Percentiles rank a stretch among this genome's conserved stretches.
Conservation (phyloP, 163 green algal species). For the Chlorella variabilis region DNA sequence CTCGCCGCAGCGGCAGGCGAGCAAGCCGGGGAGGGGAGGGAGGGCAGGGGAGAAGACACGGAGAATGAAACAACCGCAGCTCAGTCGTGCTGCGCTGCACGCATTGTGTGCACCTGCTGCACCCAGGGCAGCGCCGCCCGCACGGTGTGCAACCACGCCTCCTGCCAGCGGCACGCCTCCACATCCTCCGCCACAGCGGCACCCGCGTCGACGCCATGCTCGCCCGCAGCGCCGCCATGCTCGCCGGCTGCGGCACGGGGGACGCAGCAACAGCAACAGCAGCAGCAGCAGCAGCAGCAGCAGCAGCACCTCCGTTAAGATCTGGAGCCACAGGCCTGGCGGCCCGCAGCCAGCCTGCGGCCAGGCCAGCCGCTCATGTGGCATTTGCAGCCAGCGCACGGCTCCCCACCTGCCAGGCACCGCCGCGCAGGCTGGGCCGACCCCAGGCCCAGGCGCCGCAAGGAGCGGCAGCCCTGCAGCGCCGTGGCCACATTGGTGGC, state of each 20-base stretch:
- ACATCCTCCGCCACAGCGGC: background rate
- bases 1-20: no score
- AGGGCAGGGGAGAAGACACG: no score
- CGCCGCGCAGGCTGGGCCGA: background rate
- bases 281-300: no score
- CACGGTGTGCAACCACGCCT: background rate
- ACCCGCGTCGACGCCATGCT: background rate
- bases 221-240: no score
- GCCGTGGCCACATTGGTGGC: background rate
- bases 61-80: no score
- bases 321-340: no score
- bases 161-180: slow-evolving; percentile 8
- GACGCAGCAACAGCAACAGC: no score
- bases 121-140: slow-evolving; percentile 1
- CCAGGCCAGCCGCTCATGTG: no score
- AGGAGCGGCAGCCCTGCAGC: background rate
- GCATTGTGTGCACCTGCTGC: background rate
- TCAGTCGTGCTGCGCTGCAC: background rate
- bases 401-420: background rate
- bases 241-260: no score
- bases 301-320: no score
- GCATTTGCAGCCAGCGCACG: background rate
- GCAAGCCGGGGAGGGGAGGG: no score
- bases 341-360: no score
- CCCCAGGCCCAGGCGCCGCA: slow-evolving; percentile 11